Conservation (phyloP, 805 yeast species). For the Ogataea saltuana region DNA sequence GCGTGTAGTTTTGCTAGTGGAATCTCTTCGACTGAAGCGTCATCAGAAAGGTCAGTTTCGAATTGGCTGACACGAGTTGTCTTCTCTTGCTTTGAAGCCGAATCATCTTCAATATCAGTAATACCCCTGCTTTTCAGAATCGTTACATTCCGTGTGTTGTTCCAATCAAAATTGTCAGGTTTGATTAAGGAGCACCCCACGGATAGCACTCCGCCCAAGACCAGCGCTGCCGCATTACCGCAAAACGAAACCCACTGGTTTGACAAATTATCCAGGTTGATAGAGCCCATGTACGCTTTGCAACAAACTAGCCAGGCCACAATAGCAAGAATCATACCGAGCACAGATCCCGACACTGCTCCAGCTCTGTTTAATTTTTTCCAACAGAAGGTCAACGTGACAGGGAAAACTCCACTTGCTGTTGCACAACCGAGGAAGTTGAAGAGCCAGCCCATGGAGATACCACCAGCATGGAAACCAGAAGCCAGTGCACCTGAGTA, state of each 20-base stretch:
- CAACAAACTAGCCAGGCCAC: slow-evolving; percentile 40
- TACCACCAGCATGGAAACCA: slow-evolving; percentile 50
- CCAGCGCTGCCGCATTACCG: slow-evolving; percentile 41
- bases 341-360: slow-evolving; percentile 43
- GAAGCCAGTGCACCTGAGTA: slow-evolving; percentile 48
- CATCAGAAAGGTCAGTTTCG: neutral
- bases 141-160: slow-evolving; percentile 5
- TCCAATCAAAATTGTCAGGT: slow-evolving; percentile 44
- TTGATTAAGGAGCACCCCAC: slow-evolving; percentile 26
- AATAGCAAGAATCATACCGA: slow-evolving; percentile 46
- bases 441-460: slow-evolving; percentile 46
- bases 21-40: slow-evolving; percentile 3
- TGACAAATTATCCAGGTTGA: slow-evolving; percentile 37
- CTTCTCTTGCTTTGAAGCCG: neutral
- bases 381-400: slow-evolving; percentile 45
- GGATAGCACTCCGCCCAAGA: slow-evolving; percentile 40
- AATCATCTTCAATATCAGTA: neutral
- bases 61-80: neutral
- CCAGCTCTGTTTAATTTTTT: slow-evolving; percentile 43
- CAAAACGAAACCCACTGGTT: slow-evolving; percentile 43
- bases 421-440: slow-evolving; percentile 40
- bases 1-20: slow-evolving; percentile 6
- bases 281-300: slow-evolving; percentile 37
- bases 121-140: neutral
- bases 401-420: slow-evolving; percentile 49